phyloP scores from a whole-genome alignment of 805 yeast genomes.

The Saturnispora zaruensis region DNA sequence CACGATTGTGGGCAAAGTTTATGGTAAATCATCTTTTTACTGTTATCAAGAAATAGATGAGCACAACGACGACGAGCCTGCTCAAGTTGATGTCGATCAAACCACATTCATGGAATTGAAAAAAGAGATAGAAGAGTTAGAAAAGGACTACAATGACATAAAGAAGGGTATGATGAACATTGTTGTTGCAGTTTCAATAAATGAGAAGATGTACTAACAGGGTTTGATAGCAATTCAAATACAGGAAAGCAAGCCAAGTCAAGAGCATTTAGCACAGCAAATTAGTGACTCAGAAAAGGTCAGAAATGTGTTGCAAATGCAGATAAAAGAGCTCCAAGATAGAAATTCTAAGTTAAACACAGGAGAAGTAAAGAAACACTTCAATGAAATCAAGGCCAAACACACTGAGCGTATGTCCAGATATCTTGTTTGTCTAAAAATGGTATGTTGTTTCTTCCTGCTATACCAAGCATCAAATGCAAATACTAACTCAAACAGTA shows the following conservation, averaged over 20 bases:
- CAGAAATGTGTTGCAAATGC: neutral
- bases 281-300: neutral
- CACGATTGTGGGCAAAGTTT: slow-evolving; percentile 31
- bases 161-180: slow-evolving; percentile 3
- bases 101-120: neutral
- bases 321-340: neutral
- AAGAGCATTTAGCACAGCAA: neutral
- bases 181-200: neutral
- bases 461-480: neutral
- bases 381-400: neutral
- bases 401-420: neutral
- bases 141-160: neutral
- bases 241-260: slow-evolving; percentile 1
- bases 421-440: neutral
- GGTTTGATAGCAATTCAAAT: slow-evolving; percentile 2
- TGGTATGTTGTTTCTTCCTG: neutral
- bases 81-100: slow-evolving; percentile 5
- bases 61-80: neutral
- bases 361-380: neutral
- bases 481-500: slow-evolving; percentile 7
- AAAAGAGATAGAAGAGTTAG: neutral
- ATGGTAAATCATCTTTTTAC: slow-evolving; percentile 38
- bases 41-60: slow-evolving; percentile 30
- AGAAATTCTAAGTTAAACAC: neutral
- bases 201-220: neutral